Base-by-base conservation (phyloP, 768 basidiomycete genomes). In the Tulasnella sp. region DNA sequence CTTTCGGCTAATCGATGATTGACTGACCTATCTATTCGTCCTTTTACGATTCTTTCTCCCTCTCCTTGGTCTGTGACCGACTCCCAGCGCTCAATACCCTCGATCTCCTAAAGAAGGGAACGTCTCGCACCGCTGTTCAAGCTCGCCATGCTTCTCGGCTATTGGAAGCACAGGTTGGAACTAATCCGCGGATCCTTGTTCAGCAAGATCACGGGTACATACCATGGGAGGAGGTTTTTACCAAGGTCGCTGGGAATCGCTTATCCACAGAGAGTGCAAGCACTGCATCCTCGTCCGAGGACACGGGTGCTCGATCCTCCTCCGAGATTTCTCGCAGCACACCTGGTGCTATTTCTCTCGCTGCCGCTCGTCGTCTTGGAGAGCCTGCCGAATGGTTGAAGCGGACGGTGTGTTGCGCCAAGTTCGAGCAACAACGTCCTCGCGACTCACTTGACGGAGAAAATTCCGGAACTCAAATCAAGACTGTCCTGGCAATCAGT, bases 101-200 rank as follows among this genome's bases (percentile, higher is more conserved):
- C 2, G 96, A 98, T 84, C 87, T 97, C 1, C 90, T 97, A 84
- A 98, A 98, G 90, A 98, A 97, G 85, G 96, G 96, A 0, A 91
- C 92, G 0, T 93, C 89, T 40, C 86, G 90, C 0, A 89, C 96
- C 16, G 95, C 96, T 0, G 91, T 94, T 84, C 91, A 92, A 40
- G 96, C 96, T 1, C 93, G 96, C 31, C 89, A 93, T 0, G 96
- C 96, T 18, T 96, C 96, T 16, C 92, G 96, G 34, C 92, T 96
- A 77, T 89, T 98, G 64, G 96, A 98, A 85, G 92, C 92, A 0
- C 93, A 95, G 85, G 94, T 96, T 54, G 95, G 95, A 44, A 89
- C 91, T 34, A 95, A 96, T 84, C 89, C 92, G 4, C 92, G 94
- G 81, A 94, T 96, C 77, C 89, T 91, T 12, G 93, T 96, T 24